Conservation (phyloP, 495 filamentous ascomycete species). For the Penicillium daleae region DNA sequence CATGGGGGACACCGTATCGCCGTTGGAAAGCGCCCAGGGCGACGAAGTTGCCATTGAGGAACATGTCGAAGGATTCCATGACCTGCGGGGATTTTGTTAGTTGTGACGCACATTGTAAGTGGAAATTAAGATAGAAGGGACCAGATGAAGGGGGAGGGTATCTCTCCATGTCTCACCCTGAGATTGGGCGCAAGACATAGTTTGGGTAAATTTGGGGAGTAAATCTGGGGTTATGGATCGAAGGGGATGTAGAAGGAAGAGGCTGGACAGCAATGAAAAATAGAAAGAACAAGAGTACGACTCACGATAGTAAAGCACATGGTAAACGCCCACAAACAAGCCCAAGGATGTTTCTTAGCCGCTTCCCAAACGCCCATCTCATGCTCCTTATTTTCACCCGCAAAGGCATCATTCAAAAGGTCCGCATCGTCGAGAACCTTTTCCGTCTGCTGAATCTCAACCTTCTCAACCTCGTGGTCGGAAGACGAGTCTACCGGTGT, state of each 20-base stretch:
- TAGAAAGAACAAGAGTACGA: too few species aligned
- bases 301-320: constrained; percentile 45
- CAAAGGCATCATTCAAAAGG: constrained; percentile 41
- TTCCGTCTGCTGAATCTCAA: constrained; percentile 23
- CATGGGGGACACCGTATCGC: constrained; percentile 30
- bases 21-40: constrained; percentile 30
- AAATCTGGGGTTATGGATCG: not conserved
- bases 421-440: constrained; percentile 35
- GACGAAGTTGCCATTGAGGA: constrained; percentile 45
- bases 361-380: constrained; percentile 35
- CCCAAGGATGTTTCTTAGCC: constrained; percentile 51
- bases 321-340: constrained; percentile 50
- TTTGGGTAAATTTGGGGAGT: not conserved
- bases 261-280: not conserved
- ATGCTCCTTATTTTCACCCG: constrained; percentile 38
- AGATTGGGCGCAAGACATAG: not conserved
- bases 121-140: not conserved
- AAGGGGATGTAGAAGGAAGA: not conserved
- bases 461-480: constrained; percentile 17
- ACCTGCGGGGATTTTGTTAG: constrained; percentile 14
- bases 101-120: not conserved
- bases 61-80: constrained; percentile 50
- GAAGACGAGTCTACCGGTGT: not conserved
- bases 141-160: too few species aligned
- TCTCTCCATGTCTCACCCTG: not conserved